Conservation (phyloP, 768 basidiomycete genomes). For the Myochromella boudieri region DNA sequence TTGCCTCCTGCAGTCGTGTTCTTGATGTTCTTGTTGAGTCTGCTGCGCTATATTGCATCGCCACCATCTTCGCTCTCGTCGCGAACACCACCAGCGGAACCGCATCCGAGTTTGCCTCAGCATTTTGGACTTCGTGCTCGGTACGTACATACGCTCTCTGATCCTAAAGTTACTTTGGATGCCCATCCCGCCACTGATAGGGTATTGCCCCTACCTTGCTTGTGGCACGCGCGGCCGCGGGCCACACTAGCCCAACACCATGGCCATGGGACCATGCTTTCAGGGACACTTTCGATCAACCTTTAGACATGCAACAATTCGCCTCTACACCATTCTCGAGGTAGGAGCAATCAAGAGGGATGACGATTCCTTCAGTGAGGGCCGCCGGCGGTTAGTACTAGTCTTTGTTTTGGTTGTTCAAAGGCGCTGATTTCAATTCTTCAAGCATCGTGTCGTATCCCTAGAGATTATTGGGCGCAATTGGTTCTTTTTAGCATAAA, state of each 20-base stretch:
- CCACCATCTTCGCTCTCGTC: constrained; percentile 13
- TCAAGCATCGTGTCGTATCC: too few species aligned
- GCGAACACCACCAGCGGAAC: constrained; percentile 8
- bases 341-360: too few species aligned
- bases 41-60: constrained; percentile 11
- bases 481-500: too few species aligned
- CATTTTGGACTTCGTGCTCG: constrained; percentile 12
- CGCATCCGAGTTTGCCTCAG: constrained; percentile 9
- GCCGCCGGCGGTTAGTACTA: too few species aligned
- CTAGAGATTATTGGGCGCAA: too few species aligned
- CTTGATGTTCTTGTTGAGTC: constrained; percentile 15
- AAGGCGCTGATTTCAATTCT: too few species aligned
- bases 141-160: not conserved
- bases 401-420: too few species aligned
- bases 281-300: too few species aligned
- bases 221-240: constrained; percentile 14
- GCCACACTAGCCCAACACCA: constrained; percentile 5
- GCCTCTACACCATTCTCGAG: too few species aligned
- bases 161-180: not conserved
- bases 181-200: not conserved
- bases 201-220: constrained; percentile 17
- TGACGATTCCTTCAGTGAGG: too few species aligned
- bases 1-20: constrained; percentile 8
- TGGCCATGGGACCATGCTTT: not conserved
- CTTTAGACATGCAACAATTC: too few species aligned